Base-by-base conservation (phyloP, 257 asterid genomes). In the Striga asiatica region DNA sequence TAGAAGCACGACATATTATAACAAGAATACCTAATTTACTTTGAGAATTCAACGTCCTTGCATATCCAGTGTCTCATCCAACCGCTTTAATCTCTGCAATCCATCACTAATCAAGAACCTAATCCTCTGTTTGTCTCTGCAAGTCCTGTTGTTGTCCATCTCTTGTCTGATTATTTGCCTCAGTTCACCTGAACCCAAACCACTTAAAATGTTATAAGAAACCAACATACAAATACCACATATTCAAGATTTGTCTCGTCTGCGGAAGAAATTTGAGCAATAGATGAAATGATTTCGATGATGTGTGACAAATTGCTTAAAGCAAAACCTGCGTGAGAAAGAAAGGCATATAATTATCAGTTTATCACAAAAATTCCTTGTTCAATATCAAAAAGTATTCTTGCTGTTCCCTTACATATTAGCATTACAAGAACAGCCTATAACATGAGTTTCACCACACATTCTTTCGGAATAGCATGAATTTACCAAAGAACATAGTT, bases 11-110 rank as follows among this genome's bases (percentile, higher is more conserved):
- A 11, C 41, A 34, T 34, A 28, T 41, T 61, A 48, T 55, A 62
- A 56, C 31, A 54, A 31, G 35, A 29, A 17, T 22, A 32, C 6
- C 27, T 53, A 41, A 35, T 17, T 8, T 19, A 54, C n/a, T 23
- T 23, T 10, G n/a, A 14, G 31, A 18, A 59, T 54, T 45, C 25
- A 81, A 22, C 50, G 82, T 14, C 96, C 98, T 70, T 91, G 98
- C 96, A 91, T 87, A 70, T 91, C 93, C 28, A 91, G 95, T 4
- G 83, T 91, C 77, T 87, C 95, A 35, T 84, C 87, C 65, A 91
- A 65, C 0, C 77, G 81, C 81, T 84, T 91, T 64, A 87, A 58
- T 63, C 89, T 82, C 72, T 87, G 89, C 47, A 80, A 41, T 52
- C 96, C 98, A 45, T 91, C 89, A 34, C 95, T 88, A 19, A 87